Percentiles rank a stretch among this genome's conserved stretches.
Conservation (phyloP, 345 rosid species). For the Murraya paniculata region DNA sequence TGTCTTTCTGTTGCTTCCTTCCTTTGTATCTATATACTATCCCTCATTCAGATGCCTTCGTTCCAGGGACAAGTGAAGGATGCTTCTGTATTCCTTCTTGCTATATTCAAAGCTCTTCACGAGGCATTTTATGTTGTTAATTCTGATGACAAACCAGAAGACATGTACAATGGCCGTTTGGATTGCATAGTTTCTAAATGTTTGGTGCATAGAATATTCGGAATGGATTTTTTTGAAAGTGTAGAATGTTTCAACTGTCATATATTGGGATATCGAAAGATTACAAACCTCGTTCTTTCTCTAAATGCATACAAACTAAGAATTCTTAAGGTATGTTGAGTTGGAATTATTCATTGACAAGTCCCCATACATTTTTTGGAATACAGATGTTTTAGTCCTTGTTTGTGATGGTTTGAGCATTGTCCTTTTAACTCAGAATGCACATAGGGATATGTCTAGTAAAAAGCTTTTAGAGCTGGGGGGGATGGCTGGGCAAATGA, state of each 20-base stretch:
- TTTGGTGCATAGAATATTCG: conserved; percentile 5
- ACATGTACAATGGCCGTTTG: neutral
- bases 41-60: no score
- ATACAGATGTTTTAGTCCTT: neutral
- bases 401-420: neutral
- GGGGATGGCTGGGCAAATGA: neutral
- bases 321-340: neutral
- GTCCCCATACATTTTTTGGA: neutral
- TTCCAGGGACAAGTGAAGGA: neutral
- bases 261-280: neutral
- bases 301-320: neutral
- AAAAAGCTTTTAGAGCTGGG: neutral
- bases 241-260: neutral
- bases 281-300: neutral
- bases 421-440: neutral
- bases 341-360: neutral
- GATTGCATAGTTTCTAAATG: neutral
- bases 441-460: neutral
- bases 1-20: neutral
- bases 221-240: neutral
- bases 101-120: neutral
- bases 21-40: neutral
- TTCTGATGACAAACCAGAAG: neutral
- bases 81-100: neutral
- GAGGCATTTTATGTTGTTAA: neutral